A percentile compares a stretch with the other conserved stretches of the same genome.
Conservation (phyloP, 441 rosid species). For the Geranium incanum region DNA sequence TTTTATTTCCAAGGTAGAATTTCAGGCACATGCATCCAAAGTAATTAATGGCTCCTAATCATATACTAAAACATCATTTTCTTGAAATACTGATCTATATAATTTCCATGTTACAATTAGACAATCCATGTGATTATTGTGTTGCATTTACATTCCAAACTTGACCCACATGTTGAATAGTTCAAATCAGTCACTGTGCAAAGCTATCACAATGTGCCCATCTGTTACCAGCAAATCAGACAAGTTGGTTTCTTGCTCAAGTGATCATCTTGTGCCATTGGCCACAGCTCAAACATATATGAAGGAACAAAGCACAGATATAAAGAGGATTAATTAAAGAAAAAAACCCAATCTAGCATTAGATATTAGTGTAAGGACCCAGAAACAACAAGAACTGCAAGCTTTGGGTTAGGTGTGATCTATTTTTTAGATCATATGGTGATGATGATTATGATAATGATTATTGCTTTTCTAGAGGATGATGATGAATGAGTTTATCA, state of each 20-base stretch:
- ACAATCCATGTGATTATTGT: conserved; percentile 7
- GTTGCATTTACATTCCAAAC: not conserved
- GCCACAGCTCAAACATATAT: not conserved
- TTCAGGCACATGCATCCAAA: not conserved
- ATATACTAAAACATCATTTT: not conserved
- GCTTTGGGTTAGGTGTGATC: not conserved
- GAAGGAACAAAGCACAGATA: not conserved
- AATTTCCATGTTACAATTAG: not conserved
- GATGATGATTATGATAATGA: not conserved
- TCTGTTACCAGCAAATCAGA: not conserved
- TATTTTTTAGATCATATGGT: not conserved
- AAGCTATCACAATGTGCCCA: not conserved
- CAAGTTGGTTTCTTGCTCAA: not conserved
- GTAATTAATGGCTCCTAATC: not conserved
- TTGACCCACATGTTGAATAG: conserved; percentile 6
- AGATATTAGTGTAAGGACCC: not conserved
- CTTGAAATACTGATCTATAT: not conserved
- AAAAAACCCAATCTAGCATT: not conserved
- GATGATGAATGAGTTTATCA: not conserved
- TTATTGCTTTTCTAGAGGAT: not conserved
- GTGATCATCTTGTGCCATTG: not conserved
- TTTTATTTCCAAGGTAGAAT: not conserved
- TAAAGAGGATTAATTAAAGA: not conserved
- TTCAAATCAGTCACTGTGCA: not conserved
- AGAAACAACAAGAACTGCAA: not conserved